Percentiles rank a stretch among this genome's conserved stretches.
Conservation (phyloP, 2,329 filamentous ascomycete genomes). For the Colletotrichum coccodes region DNA sequence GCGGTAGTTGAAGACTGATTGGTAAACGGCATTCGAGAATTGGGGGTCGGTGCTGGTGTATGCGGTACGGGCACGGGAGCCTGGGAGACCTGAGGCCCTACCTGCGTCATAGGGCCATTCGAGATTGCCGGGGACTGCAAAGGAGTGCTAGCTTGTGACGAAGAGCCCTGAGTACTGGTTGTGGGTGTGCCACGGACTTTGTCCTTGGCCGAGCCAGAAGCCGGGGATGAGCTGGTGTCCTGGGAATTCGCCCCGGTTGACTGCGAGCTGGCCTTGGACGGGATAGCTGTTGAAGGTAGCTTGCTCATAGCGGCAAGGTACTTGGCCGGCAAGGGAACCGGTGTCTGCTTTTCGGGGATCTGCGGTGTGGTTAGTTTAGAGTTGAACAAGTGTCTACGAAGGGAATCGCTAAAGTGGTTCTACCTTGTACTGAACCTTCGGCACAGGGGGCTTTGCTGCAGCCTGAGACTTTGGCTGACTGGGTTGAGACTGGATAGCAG, state of each 20-base stretch:
- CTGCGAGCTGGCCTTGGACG: slow-evolving; percentile 16
- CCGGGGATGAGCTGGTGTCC: neutral
- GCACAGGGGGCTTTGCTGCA: slow-evolving; percentile 18
- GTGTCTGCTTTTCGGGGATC: slow-evolving; percentile 52
- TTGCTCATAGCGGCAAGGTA: slow-evolving; percentile 53
- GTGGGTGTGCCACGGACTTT: neutral
- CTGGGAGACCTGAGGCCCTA: neutral
- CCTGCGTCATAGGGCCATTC: neutral
- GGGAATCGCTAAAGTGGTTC: slow-evolving; percentile 30
- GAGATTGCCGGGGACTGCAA: neutral
- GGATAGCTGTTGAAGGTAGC: slow-evolving; percentile 35
- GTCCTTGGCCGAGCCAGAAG: neutral
- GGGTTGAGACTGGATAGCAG: neutral
- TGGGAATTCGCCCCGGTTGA: neutral
- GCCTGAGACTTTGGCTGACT: slow-evolving; percentile 8
- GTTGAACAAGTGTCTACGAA: neutral
- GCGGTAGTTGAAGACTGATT: slow-evolving; percentile 9
- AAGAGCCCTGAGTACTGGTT: neutral
- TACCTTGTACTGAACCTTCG: slow-evolving; percentile 37
- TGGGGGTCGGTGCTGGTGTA: neutral
- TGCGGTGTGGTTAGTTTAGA: slow-evolving; percentile 39
- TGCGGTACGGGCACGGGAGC: slow-evolving; percentile 7
- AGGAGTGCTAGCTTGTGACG: neutral
- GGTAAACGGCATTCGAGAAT: slow-evolving; percentile 25
- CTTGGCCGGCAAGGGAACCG: slow-evolving; percentile 55